phyloP scores from a whole-genome alignment of 306 rosid species.

The Cyamopsis tetragonoloba region DNA sequence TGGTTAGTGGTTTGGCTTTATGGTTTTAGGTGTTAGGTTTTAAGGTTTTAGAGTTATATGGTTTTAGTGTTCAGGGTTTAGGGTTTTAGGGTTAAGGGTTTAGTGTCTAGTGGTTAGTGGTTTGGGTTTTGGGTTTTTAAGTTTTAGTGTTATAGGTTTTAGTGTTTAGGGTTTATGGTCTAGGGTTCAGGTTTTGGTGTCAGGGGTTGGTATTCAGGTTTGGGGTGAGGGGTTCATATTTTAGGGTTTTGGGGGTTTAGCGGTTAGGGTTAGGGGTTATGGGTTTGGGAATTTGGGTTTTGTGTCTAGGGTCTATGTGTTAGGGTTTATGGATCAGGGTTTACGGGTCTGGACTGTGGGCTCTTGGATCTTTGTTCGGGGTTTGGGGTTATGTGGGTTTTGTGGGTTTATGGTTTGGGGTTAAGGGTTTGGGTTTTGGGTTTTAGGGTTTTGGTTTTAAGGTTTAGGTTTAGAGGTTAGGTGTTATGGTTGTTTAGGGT shows the following conservation, averaged over 20 bases:
- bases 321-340: constrained; percentile 18
- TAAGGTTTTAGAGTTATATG: neutral
- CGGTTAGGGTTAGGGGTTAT: constrained; percentile 30
- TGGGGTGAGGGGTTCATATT: constrained; percentile 20
- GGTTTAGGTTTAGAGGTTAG: neutral
- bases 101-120: too few relatives aligned
- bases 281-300: constrained; percentile 24
- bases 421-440: constrained; percentile 27
- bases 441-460: neutral
- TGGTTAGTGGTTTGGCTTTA: constrained; percentile 25
- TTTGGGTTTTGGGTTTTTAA: too few relatives aligned
- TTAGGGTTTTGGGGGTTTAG: constrained; percentile 5
- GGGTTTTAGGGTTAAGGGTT: too few relatives aligned
- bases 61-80: neutral
- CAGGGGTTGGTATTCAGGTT: neutral
- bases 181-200: neutral
- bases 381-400: constrained; percentile 26
- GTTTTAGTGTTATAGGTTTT: neutral
- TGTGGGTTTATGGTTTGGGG: constrained; percentile 25
- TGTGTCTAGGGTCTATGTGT: constrained; percentile 21
- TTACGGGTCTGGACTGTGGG: constrained; percentile 11
- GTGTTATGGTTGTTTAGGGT: constrained; percentile 17
- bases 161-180: constrained; percentile 7
- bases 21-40: constrained; percentile 11
- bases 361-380: constrained; percentile 11